Evolutionary conservation across 371 early-diverging fungal species (phyloP), one percentile per base, ranked within the genome.

Genomic region (Syncephalastrum racemosum): DNA sequence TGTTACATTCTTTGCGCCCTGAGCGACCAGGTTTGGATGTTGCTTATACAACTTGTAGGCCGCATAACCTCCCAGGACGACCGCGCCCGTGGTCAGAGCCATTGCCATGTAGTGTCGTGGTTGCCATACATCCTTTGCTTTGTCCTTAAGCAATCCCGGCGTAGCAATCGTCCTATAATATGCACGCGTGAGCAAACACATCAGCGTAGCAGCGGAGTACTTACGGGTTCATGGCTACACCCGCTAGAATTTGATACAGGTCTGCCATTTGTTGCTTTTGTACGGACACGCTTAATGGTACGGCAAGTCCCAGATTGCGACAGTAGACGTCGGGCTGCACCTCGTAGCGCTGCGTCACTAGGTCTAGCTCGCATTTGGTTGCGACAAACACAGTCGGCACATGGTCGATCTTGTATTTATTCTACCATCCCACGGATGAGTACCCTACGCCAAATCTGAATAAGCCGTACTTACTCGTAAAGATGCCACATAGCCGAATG

Each of bases 271-370:
- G 87, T 27, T 82, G 77, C 19, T 90, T 83, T 62, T 91, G 92
- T 4, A 94, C 92, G 5, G 94, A 94, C 13, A 96, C 88, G 57
- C 88, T 89, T 15, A 97, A 73, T 7, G 98, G 98, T 13, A 90
- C 87, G 8, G 88, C 83, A 4, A 98, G 78, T 4, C 90, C 90
- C 4, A 95, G 71, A 27, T 84, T 80, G 18, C 94, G 86, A 64
- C 97, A 96, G 68, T 93, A 98, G 4, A 87, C 90, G 60, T 96
- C 97, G 0, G 97, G 98, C 45, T 93, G 96, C 20, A 88, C 78
- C 19, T 87, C 89, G 54, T 84, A 81, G 15, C 90, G 72, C 70
- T 92, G 80, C 31, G 89, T 89, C 1, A 96, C 97, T 16, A 90
- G 68, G 64, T 96, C 96, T 24, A 88, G 71, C 62, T 98, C 98